Evolutionary conservation across 805 yeast genomes (phyloP).

Genomic region (Ogataea trehaloabstinens): DNA sequence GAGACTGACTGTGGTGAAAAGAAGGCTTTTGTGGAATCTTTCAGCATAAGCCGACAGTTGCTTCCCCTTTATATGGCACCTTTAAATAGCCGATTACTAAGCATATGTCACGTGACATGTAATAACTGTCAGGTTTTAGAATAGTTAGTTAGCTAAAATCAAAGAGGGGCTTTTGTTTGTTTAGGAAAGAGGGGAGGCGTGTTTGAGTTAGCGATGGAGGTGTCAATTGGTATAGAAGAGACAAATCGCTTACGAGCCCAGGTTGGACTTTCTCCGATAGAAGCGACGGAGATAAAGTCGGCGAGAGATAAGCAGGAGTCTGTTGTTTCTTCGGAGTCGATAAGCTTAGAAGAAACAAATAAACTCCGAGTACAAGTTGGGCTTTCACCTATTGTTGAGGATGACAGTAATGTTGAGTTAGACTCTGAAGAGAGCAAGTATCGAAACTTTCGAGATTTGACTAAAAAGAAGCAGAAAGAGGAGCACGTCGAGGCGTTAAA

Average conservation of each 20-base stretch:
- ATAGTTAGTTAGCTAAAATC: too few relatives aligned
- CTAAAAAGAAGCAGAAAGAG: conserved; percentile 32
- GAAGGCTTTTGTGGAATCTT: too few relatives aligned
- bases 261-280: conserved; percentile 16
- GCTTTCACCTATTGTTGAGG: conserved; percentile 45
- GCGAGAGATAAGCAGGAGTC: not conserved
- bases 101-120: too few relatives aligned
- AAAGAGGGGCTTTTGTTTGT: too few relatives aligned
- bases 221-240: conserved; percentile 20
- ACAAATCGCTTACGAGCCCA: conserved; percentile 21
- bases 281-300: not conserved
- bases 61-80: too few relatives aligned
- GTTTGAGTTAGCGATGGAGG: too few relatives aligned
- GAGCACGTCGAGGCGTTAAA: conserved; percentile 24
- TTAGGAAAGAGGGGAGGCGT: too few relatives aligned
- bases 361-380: conserved; percentile 43
- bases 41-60: not conserved
- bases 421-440: conserved; percentile 31
- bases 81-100: too few relatives aligned
- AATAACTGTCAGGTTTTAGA: too few relatives aligned
- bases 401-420: conserved; percentile 14
- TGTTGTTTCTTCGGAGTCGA: conserved; percentile 2
- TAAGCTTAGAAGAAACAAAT: conserved; percentile 49
- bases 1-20: not conserved
- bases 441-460: conserved; percentile 35